Evolutionary conservation across 345 rosid genomes (phyloP), one percentile per base, ranked within the genome.

Genomic region (Chamaenerion angustifolium): DNA sequence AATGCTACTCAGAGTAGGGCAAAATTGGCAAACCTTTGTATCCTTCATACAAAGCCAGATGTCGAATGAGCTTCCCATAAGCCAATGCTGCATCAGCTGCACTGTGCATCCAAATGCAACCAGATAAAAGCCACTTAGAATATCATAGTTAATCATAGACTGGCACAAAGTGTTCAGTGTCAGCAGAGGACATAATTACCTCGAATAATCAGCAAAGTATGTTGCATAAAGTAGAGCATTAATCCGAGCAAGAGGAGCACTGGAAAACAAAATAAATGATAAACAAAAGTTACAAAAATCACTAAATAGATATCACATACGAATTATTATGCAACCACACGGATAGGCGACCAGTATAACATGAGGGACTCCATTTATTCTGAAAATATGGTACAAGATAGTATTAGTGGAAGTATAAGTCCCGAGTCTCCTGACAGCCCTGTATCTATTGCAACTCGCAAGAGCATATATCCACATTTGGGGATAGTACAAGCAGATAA

Each of bases 51-150:
- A 65, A 65, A 11, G 96, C 96, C 71, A 92, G 65, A 67, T 92
- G 82, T 64, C 82, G 95, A 56, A 84, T 73, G 60, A 92, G 98
- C 82, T 92, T 92, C 71, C 80, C 78, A 57, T 84, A 73, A 42
- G 83, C 95, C 64, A 87, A 67, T 64, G 89, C 95, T 56, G 75
- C 83, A 68, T 92, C 98, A 49, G 87, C 78, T 61, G 82, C 78
- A 68, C 98, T 92, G 61, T 16, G 43, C 69, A 48, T 43, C 61
- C 56, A 51, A 8, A 48, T 17, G 64, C 44, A 55, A 19, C 55
- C 55, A 63, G 47, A 23, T 43, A 43, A 17, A 16, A 15, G 56
- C 44, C 16, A 17, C 40, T 59, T 42, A 45, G 59, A 50, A 58
- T 48, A 45, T 8, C 12, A 25, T 55, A 43, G 37, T 14, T 42